Evolutionary conservation across 768 basidiomycete species (phyloP).

Genomic region (Lactarius vividus): DNA sequence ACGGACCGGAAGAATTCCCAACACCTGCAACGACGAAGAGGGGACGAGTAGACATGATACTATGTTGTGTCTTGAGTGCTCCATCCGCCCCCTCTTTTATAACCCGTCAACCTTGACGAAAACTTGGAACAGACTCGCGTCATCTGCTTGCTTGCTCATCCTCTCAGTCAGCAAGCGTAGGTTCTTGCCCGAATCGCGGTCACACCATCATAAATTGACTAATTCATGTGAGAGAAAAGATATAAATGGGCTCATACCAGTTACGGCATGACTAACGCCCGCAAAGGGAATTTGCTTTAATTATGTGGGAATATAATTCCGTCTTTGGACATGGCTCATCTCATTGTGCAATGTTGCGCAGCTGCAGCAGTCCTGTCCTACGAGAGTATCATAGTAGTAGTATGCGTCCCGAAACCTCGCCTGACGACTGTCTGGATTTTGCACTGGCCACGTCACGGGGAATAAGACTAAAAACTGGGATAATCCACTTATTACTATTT

Average conservation of each 20-base stretch:
- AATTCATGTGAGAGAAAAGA: too few relatives aligned
- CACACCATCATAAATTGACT: too few relatives aligned
- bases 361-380: too few relatives aligned
- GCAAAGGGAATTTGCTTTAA: too few relatives aligned
- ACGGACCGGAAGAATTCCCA: constrained; percentile 40
- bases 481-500: constrained; percentile 6
- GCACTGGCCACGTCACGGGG: neutral
- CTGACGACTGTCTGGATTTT: constrained; percentile 14
- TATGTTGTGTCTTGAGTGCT: neutral
- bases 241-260: too few relatives aligned
- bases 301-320: too few relatives aligned
- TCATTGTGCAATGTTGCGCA: neutral
- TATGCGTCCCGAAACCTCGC: constrained; percentile 1
- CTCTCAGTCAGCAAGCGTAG: too few relatives aligned
- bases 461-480: constrained; percentile 5
- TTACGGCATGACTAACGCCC: too few relatives aligned
- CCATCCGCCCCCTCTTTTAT: neutral
- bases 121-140: neutral
- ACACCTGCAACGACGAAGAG: constrained; percentile 43
- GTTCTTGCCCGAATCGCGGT: too few relatives aligned
- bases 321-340: too few relatives aligned
- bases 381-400: too few relatives aligned
- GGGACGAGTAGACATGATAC: constrained; percentile 33
- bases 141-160: neutral
- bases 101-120: neutral